Base-by-base conservation (phyloP, 2,329 filamentous ascomycete species). In the Talaromyces sp. region DNA sequence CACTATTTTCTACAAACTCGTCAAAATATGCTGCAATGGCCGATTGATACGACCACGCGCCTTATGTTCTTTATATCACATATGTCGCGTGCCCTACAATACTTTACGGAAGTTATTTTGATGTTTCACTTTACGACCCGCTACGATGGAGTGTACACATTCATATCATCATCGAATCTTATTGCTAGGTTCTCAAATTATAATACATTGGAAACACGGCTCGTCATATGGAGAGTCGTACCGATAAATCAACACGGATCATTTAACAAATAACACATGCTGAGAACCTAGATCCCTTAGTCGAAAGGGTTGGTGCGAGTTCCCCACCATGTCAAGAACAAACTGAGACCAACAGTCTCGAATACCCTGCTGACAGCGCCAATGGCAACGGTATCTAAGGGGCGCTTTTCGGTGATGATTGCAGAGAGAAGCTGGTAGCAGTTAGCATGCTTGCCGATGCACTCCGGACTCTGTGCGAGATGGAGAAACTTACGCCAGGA, bases 251-350 rank as follows among this genome's bases (percentile, higher is more conserved):
- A n/a, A 45, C 35, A 43, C 22, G 35, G 41, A 27, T 64, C 62
- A 49, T 67, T 63, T 35, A 37, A 57, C 60, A 54, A 22, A 37
- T 17, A 25, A 41, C 3, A 47, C 27, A 41, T n/a, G 35, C 49
- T 39, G 22, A 56, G 17, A 37, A 31, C 37, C 52, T 57, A 68
- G 73, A 64, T 75, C 45, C 47, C 72, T 85, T 90, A 93, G 76
- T 93, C 88, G 80, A 97, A 96, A 67, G 92, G 92, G 84, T 93
- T 94, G 82, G 92, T 95, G 77, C 91, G 90, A 75, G 94, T 97
- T 75, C 94, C 94, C 94, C 94, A 98, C 90, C 92, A 98, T 77
- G 92, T 97, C 73, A 98, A 85, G 87, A 98, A 92, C 74, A 97
- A 78, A 69, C 90, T 93, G 66, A 98, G 87, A 69, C 94, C 95